phyloP scores from a whole-genome alignment of 352 stramenopile genomes.

The Globisporangium paddicum region DNA sequence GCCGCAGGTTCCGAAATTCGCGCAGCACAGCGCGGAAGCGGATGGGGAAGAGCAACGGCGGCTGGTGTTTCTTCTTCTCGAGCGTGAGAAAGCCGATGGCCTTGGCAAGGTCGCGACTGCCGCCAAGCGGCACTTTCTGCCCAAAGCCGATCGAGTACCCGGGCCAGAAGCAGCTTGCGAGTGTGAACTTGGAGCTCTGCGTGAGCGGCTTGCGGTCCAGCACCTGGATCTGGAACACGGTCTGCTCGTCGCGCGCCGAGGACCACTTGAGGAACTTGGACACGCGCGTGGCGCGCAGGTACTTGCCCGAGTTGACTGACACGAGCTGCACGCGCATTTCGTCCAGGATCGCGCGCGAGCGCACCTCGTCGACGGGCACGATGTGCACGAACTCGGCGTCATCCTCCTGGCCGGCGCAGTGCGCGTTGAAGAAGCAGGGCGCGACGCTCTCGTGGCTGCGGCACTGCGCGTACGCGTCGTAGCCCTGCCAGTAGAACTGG shows the following conservation, averaged over 20 bases:
- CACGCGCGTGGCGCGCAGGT: conserved; percentile 51
- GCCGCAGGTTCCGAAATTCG: conserved; percentile 27
- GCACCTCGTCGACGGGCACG: conserved; percentile 43
- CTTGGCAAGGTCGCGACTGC: conserved; percentile 38
- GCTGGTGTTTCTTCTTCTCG: conserved; percentile 64
- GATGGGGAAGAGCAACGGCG: conserved; percentile 55
- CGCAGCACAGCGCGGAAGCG: conserved; percentile 42
- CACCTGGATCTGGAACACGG: conserved; percentile 58
- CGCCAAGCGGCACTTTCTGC: conserved; percentile 46
- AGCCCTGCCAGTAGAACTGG: conserved; percentile 68
- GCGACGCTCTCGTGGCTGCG: conserved; percentile 44
- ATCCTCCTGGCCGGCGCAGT: conserved; percentile 26
- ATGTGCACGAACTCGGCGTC: conserved; percentile 57
- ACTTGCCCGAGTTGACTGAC: conserved; percentile 42
- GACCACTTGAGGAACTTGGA: conserved; percentile 73
- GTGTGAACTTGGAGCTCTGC: conserved; percentile 44
- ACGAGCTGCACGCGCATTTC: conserved; percentile 61
- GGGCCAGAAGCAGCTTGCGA: conserved; percentile 55
- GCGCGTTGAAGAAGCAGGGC: conserved; percentile 52
- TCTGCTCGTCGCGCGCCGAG: conserved; percentile 44
- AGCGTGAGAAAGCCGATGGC: conserved; percentile 58
- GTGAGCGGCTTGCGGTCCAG: conserved; percentile 44
- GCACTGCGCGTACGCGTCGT: conserved; percentile 51
- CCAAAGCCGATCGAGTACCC: conserved; percentile 48
- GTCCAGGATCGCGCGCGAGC: conserved; percentile 50